Conservation (phyloP, 345 rosid genomes). For the Populus alba region DNA sequence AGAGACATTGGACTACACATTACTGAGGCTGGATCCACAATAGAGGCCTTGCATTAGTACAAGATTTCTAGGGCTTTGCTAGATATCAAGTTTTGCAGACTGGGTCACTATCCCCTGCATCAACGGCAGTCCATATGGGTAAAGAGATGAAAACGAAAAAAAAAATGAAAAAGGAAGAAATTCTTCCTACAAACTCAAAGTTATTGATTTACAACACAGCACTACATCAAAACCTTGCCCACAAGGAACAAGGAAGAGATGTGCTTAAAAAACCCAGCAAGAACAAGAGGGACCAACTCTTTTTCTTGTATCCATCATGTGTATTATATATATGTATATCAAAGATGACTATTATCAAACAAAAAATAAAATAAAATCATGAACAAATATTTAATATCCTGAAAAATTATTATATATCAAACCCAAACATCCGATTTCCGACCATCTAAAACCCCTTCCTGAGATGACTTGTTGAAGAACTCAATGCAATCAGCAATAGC, state of each 20-base stretch:
- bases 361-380: not conserved
- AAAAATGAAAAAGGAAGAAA: not conserved
- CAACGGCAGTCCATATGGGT: not conserved
- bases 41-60: not conserved
- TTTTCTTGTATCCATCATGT: not conserved
- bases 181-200: not conserved
- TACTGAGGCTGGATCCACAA: not conserved
- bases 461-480: constrained; percentile 86
- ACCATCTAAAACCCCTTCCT: constrained; percentile 41
- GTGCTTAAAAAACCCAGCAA: not conserved
- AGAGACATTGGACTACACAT: not conserved
- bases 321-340: not conserved
- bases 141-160: too few species aligned
- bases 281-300: not conserved
- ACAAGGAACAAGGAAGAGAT: not conserved
- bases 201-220: not conserved
- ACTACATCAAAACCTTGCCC: not conserved
- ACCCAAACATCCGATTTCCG: constrained; percentile 44
- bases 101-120: not conserved
- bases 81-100: not conserved
- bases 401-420: constrained; percentile 14
- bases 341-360: not conserved
- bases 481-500: constrained; percentile 95
- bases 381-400: not conserved
- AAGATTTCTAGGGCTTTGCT: not conserved